Evolutionary conservation across 2,329 filamentous ascomycete genomes (phyloP), one percentile per base, ranked within the genome.

Genomic region (Dissoconium aciculare): DNA sequence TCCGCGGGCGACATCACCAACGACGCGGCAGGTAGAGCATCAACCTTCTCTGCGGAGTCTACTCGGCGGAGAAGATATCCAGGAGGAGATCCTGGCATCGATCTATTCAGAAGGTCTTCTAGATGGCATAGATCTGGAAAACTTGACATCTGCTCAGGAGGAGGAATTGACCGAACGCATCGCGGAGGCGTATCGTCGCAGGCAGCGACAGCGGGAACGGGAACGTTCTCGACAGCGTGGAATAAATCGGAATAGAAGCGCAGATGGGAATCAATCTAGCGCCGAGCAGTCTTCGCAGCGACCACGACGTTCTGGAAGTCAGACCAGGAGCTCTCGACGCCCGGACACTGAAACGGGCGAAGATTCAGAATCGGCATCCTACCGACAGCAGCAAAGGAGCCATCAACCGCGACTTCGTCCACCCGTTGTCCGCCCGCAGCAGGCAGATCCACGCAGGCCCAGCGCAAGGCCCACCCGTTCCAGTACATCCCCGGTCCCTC

Each of bases 111-210:
- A 93, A 49, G 84, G 87, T 0, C 59, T 94, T 12, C 57, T 93
- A 17, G 82, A 94, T 46, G 85, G 83, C 11, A 73, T 94, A 27
- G 85, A 94, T 50, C 60, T 94, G 33, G 80, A 89, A 46, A 85
- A 85, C 40, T 74, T 94, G 32, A 84, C 87, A 39, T 66, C 83
- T 11, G 71, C 64, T 28, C 80, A 84, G 46, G 83, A 94, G 50
- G 84, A 94, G 47, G 82, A 91, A 47, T 71, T 95, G 11, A 92
- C 81, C 41, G 79, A 87, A 47, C 74, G 79, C 36, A 93, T 95
- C 44, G 85, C 84, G 2, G 81, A 91, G 47, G 83, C 83, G 2
- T 93, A 91, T 49, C 66, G 81, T 35, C 69, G 81, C 38, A 67
- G 82, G 16, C 82, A 91, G 48, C 69, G 66, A 26, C 72, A 75